A percentile compares a stretch with the other conserved stretches of the same genome.
These are phyloP conservation scores for Fusarium pseudonygamai DNA, from an alignment of 2,329 filamentous ascomycete genomes.

Conservation along the genomic window DNA sequence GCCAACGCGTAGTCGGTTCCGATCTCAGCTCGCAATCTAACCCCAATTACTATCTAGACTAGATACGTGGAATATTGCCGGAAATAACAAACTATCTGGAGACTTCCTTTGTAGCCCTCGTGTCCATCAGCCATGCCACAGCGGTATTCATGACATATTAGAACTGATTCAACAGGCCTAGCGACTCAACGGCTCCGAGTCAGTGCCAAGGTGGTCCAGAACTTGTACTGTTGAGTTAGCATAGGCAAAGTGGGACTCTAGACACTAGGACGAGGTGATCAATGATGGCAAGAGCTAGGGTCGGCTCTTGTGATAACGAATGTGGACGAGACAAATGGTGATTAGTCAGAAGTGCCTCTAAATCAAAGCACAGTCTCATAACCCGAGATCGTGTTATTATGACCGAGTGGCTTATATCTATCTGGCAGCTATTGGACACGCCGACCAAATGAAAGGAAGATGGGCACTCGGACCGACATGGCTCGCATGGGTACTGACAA, in stretches of 20 bases:
- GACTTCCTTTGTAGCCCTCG: rapidly evolving
- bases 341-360: neutral
- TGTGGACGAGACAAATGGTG: neutral
- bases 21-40: too few species aligned
- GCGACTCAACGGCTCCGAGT: neutral
- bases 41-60: too few species aligned
- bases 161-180: neutral
- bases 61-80: too few species aligned
- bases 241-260: neutral
- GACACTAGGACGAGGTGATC: too few species aligned
- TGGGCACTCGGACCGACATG: too few species aligned
- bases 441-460: too few species aligned
- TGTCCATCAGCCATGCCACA: neutral
- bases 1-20: too few species aligned
- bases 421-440: too few species aligned
- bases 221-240: neutral
- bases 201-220: neutral
- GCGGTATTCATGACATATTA: neutral
- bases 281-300: neutral
- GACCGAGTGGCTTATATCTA: too few species aligned
- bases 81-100: too few species aligned
- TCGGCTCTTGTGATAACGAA: neutral
- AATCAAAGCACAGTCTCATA: neutral
- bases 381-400: too few species aligned
- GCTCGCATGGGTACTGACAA: too few species aligned